Evolutionary conservation across 371 early-diverging fungal species (phyloP).

Genomic region (Lichtheimia ornata): DNA sequence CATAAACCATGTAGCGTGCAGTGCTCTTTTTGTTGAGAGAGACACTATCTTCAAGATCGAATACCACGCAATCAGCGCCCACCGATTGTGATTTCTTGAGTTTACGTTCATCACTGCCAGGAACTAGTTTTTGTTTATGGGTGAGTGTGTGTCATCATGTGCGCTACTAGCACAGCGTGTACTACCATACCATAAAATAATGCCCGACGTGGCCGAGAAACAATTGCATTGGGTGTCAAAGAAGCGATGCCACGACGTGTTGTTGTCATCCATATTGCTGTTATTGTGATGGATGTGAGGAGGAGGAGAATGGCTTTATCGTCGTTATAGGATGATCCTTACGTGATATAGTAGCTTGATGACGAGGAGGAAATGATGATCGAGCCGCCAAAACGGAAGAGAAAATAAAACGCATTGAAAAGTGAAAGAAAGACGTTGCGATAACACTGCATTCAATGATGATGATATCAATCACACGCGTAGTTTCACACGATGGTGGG

Average conservation of each 20-base stretch:
- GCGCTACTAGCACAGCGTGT: neutral
- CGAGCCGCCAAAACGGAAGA: too few species aligned
- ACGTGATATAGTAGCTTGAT: too few species aligned
- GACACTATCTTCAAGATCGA: constrained; percentile 93
- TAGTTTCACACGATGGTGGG: too few species aligned
- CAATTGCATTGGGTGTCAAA: neutral
- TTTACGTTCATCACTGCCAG: constrained; percentile 91
- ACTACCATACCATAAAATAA: constrained; percentile 28
- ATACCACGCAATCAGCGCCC: constrained; percentile 82
- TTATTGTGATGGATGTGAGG: too few species aligned
- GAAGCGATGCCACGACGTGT: neutral
- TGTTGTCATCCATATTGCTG: neutral
- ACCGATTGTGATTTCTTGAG: constrained; percentile 72
- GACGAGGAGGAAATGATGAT: too few species aligned
- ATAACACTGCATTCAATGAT: too few species aligned
- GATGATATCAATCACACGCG: too few species aligned
- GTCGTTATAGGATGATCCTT: too few species aligned
- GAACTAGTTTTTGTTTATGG: constrained; percentile 44
- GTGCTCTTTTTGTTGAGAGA: constrained; percentile 76
- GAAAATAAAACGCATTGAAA: too few species aligned
- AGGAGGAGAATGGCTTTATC: too few species aligned
- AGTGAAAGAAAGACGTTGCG: too few species aligned
- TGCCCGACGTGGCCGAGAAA: constrained; percentile 40
- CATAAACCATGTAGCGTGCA: constrained; percentile 75
- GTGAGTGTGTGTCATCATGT: neutral